Evolutionary conservation across 106 monocot species (phyloP).

Genomic region (Acanthochlamys bracteata): DNA sequence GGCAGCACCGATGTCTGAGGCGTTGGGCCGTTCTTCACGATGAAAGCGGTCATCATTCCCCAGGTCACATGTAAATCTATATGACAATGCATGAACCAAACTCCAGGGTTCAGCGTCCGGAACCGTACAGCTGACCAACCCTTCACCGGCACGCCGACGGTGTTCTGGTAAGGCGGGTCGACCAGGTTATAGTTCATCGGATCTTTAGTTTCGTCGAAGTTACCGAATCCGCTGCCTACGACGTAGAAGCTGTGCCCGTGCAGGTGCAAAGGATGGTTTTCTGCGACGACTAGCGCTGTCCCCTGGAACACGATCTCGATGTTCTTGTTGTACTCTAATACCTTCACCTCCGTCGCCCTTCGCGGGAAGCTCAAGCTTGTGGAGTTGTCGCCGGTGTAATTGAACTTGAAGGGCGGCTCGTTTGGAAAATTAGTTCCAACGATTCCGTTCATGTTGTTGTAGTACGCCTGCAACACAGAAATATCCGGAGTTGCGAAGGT

Average conservation of each 20-base stretch:
- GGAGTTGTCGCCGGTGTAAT: conserved; percentile 28
- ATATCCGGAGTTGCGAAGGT: conserved; percentile 39
- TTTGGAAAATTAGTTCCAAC: conserved; percentile 56
- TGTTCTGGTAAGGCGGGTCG: conserved; percentile 53
- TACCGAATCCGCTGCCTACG: conserved; percentile 64
- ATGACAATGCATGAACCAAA: conserved; percentile 68
- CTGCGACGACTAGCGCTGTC: conserved; percentile 39
- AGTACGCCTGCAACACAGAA: conserved; percentile 55
- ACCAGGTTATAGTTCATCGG: conserved; percentile 42
- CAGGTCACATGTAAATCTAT: conserved; percentile 36
- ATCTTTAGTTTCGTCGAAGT: conserved; percentile 22
- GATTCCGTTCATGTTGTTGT: conserved; percentile 13
- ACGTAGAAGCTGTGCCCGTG: conserved; percentile 66
- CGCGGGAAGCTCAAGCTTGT: not conserved
- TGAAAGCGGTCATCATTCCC: conserved; percentile 40
- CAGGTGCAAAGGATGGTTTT: conserved; percentile 61
- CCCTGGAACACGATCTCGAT: conserved; percentile 68
- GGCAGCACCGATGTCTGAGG: conserved; percentile 26
- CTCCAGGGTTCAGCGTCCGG: conserved; percentile 59
- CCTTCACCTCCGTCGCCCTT: conserved; percentile 45
- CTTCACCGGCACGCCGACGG: conserved; percentile 46
- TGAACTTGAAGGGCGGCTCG: conserved; percentile 27
- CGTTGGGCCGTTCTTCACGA: conserved; percentile 37
- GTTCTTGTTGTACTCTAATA: conserved; percentile 32
- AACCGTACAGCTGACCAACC: conserved; percentile 83